Base-by-base conservation (phyloP, 1,284 basidiomycete species). In the Hortiboletus rubellus region DNA sequence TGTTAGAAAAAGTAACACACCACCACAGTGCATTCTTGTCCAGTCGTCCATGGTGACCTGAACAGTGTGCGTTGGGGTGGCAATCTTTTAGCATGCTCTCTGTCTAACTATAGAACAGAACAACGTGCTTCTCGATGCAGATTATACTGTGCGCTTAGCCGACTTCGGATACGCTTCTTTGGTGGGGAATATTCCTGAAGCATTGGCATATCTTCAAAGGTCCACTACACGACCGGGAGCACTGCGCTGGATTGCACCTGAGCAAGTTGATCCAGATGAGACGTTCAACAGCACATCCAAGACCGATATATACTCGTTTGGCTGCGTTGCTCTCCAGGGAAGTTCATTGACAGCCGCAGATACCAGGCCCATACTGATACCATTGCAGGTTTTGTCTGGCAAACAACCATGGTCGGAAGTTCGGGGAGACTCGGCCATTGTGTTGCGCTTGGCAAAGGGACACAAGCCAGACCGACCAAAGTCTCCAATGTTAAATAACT, bases 291-390 rank as follows among this genome's bases (percentile, higher is more conserved):
- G n/a, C 7, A 53, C 58, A 2, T 42, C 41, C 0, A 51, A 53
- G 30, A 61, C 41, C 8, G 62, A 63, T 18, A 49, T 63, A 38
- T 64, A 63, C 34, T 57, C 63, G 0, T 57, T 64, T 37, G 63
- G 63, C 7, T 64, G 60, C 37, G 5, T 54, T 1, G n/a, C 34
- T 8, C 51, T 59, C 8, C 47, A 61, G 54, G 62, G 0, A 54
- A 3, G 57, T 42, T 11, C 6, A 0, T 14, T 36, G 3, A 22
- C 22, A 6, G 17, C 9, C 18, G 12, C 4, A 1, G 7, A 14
- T 27, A 1, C 0, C 5, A 0, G 0, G 1, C 24, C 5, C 1
- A 2, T 18, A 1, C 30, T 62, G n/a, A 59, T 18, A 1, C 14
- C 36, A 1, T 18, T 38, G 1, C 36, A 63, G 61, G 48, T 55